Base-by-base conservation (phyloP, 179 eudicot genomes). In the Beta corolliflora region DNA sequence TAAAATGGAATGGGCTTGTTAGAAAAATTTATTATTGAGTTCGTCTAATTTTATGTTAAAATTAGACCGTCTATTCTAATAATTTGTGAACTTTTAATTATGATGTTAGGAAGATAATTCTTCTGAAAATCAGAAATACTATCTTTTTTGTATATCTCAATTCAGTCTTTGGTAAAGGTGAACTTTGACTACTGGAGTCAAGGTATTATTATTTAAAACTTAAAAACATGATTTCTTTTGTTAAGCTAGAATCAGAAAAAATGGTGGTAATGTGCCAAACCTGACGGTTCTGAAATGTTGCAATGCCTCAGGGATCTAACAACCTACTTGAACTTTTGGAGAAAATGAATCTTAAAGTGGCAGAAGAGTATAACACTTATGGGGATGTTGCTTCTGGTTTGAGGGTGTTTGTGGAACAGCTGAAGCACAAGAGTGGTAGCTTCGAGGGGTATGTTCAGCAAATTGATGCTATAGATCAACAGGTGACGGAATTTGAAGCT, bases 401-500 rank as follows among this genome's bases (percentile, higher is more conserved):
- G 83, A 94, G 99, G 88, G 93, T 96, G 48, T 96, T 92, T 80
- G 95, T 96, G 84, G 98, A 96, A 89, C 98, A 94, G 80, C 78
- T 96, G 66, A 96, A 90, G 86, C 77, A 85, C 83, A 96, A 96
- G 88, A 89, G 94, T 79, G 88, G 92, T 52, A 85, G 80, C 77
- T 96, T 96, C 21, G 97, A 94, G 55, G 96, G 91, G 79, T 94
- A 92, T 80, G 87, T 91, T 73, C 89, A 94, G 77, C 98, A 94
- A 79, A 91, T 96, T 31, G 94, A 94, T 89, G 87, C 96, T 73
- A 91, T 96, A 82, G 99, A 96, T 81, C 82, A 88, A 74, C 99
- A 96, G 79, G 98, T 96, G 29, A 96, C 96, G 25, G 96, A 94
- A 85, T 88, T 94, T 53, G 99, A 96, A 91, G 99, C 93, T 84